Evolutionary conservation across 306 rosid species (phyloP), one percentile per base, ranked within the genome.

Genomic region (Trichosanthes cucumerina): DNA sequence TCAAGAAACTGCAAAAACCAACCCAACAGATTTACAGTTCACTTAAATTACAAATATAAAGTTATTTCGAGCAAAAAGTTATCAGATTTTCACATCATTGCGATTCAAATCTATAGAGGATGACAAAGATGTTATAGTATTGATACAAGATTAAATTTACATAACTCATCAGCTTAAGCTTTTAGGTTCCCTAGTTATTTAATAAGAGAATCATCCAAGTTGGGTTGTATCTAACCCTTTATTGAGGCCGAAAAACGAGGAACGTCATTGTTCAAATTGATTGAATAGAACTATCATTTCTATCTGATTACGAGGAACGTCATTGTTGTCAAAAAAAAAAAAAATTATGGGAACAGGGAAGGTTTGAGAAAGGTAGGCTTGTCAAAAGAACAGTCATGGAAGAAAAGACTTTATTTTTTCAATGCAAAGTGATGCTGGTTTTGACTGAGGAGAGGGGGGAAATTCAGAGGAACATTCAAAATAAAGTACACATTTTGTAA

Each of bases 1-100:
- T 86, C 87, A n/a, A 86, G 76, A 80, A 86, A 86, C 87, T 86
- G 81, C 85, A 83, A 75, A 13, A 44, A 39, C 54, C 23, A 12
- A 43, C 39, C 46, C 0, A 24, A 71, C 4, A 64, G 16, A 18
- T 64, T 34, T 19, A 65, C 16, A 36, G 1, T 66, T 66, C 47
- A 64, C 23, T 64, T 18, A 0, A 34, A 16, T 39, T 18, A 64
- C 46, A 18, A 64, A 64, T 28, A 26, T 4, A 64, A 19, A 64
- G 15, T 8, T 64, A 9, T 31, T 34, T 34, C 1, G 26, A 3
- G 4, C 41, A 2, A 60, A 60, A 24, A 0, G n/a, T 4, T 5
- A 28, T 5, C 6, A 18, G 10, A 54, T 54, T 54, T 2, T 10
- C 31, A 21, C 28, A 23, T 10, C 23, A 53, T 18, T 11, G 58